Evolutionary conservation across 805 yeast genomes (phyloP), one percentile per base, ranked within the genome.

Genomic region (Ogataea corticis): DNA sequence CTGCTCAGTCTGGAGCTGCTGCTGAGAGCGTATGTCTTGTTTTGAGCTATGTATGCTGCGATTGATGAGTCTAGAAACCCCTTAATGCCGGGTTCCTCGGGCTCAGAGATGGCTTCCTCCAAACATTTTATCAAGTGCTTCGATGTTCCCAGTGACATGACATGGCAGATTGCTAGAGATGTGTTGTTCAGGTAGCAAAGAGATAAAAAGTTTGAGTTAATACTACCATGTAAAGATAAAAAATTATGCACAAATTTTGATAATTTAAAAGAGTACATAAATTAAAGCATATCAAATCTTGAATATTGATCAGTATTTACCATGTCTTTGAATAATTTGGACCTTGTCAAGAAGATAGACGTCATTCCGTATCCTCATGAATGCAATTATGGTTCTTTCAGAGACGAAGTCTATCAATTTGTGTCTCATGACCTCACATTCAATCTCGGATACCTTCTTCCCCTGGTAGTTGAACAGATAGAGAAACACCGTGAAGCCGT

Each of bases 381-480:
- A 25, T 44, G 32, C 3, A n/a, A 31, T 6, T 55, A 49, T 17
- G 30, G 11, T 2, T 18, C 34, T 0, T 58, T 59, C 37, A 25
- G 17, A 1, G 14, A 46, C 3, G 49, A 61, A 11, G 66, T 72
- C 0, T 71, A 62, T 41, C 52, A 52, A 23, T 46, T 76, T 9
- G 36, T 54, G 5, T 63, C 78, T 0, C 77, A 74, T 49, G 69
- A 68, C 36, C 59, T 57, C 2, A 31, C 48, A 2, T 57, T 59
- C 37, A 55, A 55, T 32, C 53, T 75, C 19, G 81, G 80, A 1
- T 73, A 65, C 49, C 57, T 75, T 16, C 50, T 69, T 10, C 62
- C 63, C 2, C 44, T 62, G 25, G 71, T 72, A 0, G 68, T 68
- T 0, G 40, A 54, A 2, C 62, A 62, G 42, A 44, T 71, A 31